phyloP scores from a whole-genome alignment of 331 rosid species.

The Rosa hybrid region DNA sequence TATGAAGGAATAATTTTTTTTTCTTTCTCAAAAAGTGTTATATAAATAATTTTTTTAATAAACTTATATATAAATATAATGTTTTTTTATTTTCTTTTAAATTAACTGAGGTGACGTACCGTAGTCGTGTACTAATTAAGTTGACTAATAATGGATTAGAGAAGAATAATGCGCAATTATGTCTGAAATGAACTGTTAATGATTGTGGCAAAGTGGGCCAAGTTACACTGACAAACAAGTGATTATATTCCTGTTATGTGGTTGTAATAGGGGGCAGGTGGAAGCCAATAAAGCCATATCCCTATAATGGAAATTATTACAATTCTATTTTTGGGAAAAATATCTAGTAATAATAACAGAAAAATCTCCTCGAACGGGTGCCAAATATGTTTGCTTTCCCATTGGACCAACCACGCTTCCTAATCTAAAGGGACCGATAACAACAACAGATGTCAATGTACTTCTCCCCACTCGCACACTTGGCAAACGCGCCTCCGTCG shows the following conservation, averaged over 20 bases:
- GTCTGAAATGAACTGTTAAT: neutral
- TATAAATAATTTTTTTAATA: too few species aligned
- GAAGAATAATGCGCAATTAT: neutral
- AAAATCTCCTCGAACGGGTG: neutral
- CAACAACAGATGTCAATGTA: neutral
- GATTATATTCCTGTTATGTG: neutral
- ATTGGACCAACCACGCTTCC: neutral
- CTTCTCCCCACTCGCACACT: neutral
- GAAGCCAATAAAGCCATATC: neutral
- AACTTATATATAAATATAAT: too few species aligned
- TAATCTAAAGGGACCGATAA: neutral
- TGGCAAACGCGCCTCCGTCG: neutral
- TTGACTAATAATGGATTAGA: neutral
- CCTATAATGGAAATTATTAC: neutral
- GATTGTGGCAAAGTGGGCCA: neutral
- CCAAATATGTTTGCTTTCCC: neutral
- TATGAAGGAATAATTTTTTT: too few species aligned
- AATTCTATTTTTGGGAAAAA: neutral
- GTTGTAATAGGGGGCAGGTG: neutral
- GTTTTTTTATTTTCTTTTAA: too few species aligned
- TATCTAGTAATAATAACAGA: neutral
- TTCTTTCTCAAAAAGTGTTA: too few species aligned
- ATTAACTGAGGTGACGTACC: too few species aligned
- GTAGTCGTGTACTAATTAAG: too few species aligned
- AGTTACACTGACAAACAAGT: neutral